A percentile compares a stretch with the other conserved stretches of the same genome.
Conservation (phyloP, 2,329 filamentous ascomycete species). For the Aspergillus sp. region DNA sequence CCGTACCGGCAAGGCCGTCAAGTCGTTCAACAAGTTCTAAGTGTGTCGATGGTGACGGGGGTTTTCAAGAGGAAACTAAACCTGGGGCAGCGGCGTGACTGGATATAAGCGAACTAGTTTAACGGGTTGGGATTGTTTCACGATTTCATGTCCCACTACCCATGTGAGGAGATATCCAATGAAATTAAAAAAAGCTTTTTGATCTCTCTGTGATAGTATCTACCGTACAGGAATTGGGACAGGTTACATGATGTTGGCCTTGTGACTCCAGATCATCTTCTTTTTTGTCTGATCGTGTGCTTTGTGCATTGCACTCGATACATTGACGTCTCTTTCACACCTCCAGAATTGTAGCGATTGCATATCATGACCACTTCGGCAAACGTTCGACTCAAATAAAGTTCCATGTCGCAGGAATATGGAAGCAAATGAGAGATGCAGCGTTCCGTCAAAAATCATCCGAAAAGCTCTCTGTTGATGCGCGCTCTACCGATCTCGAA, state of each 20-base stretch:
- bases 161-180: slow-evolving; percentile 41
- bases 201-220: slow-evolving; percentile 27
- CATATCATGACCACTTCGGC: too few relatives aligned
- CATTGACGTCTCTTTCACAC: too few relatives aligned
- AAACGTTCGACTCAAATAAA: too few relatives aligned
- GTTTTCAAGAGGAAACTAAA: slow-evolving; percentile 31
- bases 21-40: slow-evolving; percentile 99
- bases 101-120: slow-evolving; percentile 38
- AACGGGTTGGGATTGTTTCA: slow-evolving; percentile 39
- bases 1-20: slow-evolving; percentile 94
- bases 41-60: slow-evolving; percentile 30
- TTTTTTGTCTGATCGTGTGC: too few relatives aligned
- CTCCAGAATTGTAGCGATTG: too few relatives aligned
- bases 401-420: too few relatives aligned
- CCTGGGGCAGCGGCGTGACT: slow-evolving; percentile 39
- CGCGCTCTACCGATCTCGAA: neutral
- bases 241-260: too few relatives aligned
- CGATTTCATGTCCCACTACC: slow-evolving; percentile 43
- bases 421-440: too few relatives aligned
- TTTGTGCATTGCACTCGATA: too few relatives aligned
- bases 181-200: slow-evolving; percentile 39
- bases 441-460: too few relatives aligned
- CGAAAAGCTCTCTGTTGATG: neutral
- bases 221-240: slow-evolving; percentile 16
- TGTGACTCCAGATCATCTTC: too few relatives aligned